Evolutionary conservation across 2,329 filamentous ascomycete genomes (phyloP).

Genomic region (Tolypocladium guangdongense): DNA sequence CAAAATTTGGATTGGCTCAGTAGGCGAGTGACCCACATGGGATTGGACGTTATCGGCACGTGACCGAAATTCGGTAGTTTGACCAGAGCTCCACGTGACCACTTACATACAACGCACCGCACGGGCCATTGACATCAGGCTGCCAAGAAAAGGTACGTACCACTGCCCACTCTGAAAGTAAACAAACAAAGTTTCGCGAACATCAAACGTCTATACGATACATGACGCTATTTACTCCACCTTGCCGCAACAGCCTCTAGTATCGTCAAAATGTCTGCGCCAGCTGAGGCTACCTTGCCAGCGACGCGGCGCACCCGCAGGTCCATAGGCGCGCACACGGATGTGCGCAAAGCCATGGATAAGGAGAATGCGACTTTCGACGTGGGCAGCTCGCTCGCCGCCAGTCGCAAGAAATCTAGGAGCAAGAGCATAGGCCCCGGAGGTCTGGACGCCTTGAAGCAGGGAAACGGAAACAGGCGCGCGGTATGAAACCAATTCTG

Average conservation of each 20-base stretch:
- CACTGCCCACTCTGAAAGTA: constrained; percentile 17
- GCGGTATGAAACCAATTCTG: constrained; percentile 46
- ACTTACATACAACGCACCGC: too few species aligned
- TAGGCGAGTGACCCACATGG: constrained; percentile 15
- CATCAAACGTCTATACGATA: neutral
- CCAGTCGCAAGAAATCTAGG: constrained; percentile 58
- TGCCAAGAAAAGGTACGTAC: constrained; percentile 5
- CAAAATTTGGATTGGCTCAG: constrained; percentile 25
- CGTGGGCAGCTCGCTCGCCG: constrained; percentile 41
- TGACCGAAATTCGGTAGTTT: neutral
- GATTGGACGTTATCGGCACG: constrained; percentile 2
- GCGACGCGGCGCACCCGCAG: constrained; percentile 52
- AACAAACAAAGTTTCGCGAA: constrained; percentile 26
- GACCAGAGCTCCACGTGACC: too few species aligned
- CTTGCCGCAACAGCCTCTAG: constrained; percentile 9
- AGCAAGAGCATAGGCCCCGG: constrained; percentile 96
- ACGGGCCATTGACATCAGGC: neutral
- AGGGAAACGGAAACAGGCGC: constrained; percentile 64
- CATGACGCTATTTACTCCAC: neutral
- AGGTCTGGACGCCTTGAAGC: constrained; percentile 71
- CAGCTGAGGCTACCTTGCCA: constrained; percentile 37
- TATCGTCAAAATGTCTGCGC: constrained; percentile 18
- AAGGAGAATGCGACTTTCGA: constrained; percentile 73
- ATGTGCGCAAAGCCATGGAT: constrained; percentile 42
- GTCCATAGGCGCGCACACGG: constrained; percentile 54